Conservation (phyloP, 2,329 filamentous ascomycete species). For the Endoconidiophora laricicola region DNA sequence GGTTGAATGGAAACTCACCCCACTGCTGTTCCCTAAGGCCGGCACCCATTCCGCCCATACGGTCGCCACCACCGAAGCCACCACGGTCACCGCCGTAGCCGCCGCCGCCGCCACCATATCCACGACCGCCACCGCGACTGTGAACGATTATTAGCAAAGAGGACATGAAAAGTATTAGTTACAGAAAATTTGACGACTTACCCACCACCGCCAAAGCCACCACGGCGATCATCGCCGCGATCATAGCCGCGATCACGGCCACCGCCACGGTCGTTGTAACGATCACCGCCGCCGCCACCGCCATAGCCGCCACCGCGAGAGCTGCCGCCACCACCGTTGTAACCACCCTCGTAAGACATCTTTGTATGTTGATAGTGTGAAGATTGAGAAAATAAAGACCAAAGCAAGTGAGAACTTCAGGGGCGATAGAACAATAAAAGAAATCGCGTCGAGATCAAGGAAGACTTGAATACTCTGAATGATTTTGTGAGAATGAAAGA, state of each 20-base stretch:
- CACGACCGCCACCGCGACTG: slow-evolving; percentile 21
- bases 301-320: slow-evolving; percentile 18
- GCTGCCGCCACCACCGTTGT: slow-evolving; percentile 20
- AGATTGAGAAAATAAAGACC: background rate
- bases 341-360: slow-evolving; percentile 29
- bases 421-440: background rate
- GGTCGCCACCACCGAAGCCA: slow-evolving; percentile 63
- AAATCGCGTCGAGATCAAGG: slow-evolving; percentile 7
- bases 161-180: background rate
- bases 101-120: slow-evolving; percentile 21
- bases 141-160: slow-evolving; percentile 21
- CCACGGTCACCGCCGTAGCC: slow-evolving; percentile 18
- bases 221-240: slow-evolving; percentile 25
- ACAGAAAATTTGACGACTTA: slow-evolving; percentile 17
- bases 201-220: slow-evolving; percentile 20
- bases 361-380: background rate
- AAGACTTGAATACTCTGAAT: slow-evolving; percentile 5
- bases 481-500: background rate
- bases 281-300: slow-evolving; percentile 19
- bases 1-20: slow-evolving; percentile 41
- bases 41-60: slow-evolving; percentile 82
- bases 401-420: background rate
- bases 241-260: slow-evolving; percentile 21
- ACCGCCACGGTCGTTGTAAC: slow-evolving; percentile 24
- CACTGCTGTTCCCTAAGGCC: slow-evolving; percentile 76